Conservation (phyloP, 257 asterid species). For the Fraxinus americana region DNA sequence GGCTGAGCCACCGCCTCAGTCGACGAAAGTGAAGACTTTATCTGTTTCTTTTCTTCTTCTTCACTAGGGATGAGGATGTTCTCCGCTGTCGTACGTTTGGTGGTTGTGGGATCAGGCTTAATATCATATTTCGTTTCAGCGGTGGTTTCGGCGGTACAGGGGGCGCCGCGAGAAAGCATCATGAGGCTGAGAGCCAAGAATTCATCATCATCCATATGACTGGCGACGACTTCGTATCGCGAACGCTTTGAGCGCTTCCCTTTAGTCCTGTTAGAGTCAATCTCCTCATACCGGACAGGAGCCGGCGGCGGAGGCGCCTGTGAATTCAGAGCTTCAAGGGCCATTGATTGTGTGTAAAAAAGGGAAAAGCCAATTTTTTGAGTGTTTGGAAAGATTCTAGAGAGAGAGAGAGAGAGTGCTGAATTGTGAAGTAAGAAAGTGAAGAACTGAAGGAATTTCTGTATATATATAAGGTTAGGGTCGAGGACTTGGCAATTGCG, state of each 20-base stretch:
- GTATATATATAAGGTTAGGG: slow-evolving; percentile 11
- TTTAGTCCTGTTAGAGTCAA: not conserved
- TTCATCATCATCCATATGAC: slow-evolving; percentile 16
- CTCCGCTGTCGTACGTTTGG: not conserved
- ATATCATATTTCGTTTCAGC: not conserved
- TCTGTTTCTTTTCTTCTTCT: not conserved
- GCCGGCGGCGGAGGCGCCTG: not conserved
- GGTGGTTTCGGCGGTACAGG: slow-evolving; percentile 5
- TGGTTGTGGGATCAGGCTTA: not conserved
- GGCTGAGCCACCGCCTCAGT: not conserved
- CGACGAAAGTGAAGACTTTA: not conserved
- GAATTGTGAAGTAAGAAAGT: not conserved
- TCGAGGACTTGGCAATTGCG: not conserved
- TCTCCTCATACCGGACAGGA: not conserved
- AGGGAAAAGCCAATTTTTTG: not conserved
- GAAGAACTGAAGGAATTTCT: not conserved
- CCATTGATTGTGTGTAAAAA: not conserved
- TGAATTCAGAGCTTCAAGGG: slow-evolving; percentile 12
- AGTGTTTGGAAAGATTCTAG: not conserved
- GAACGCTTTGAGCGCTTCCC: slow-evolving; percentile 27
- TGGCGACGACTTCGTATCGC: not conserved
- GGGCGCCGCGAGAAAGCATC: slow-evolving; percentile 20
- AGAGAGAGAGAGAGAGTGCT: not conserved
- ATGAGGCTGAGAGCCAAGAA: slow-evolving; percentile 27
- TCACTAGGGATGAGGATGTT: not conserved